Evolutionary conservation across 768 basidiomycete species (phyloP).

Genomic region (Suillus discolor): DNA sequence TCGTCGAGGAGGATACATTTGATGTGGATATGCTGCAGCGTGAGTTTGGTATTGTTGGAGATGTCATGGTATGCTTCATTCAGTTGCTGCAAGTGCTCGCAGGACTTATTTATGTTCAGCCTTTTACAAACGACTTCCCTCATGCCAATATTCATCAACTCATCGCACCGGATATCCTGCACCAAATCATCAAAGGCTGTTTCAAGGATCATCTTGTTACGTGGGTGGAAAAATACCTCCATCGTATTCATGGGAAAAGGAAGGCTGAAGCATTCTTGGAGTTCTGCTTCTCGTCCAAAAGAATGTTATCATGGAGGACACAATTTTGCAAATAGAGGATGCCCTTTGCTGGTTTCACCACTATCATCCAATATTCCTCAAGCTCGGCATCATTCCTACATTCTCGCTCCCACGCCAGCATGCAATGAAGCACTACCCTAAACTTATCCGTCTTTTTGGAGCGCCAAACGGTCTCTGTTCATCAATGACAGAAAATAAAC

Average conservation of each 20-base stretch:
- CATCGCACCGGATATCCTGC: conserved; percentile 15
- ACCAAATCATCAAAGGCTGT: conserved; percentile 16
- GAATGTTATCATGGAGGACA: too few species aligned
- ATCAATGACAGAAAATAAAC: too few species aligned
- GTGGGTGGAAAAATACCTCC: conserved; percentile 38
- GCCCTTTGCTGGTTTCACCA: too few species aligned
- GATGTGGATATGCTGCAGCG: conserved; percentile 28
- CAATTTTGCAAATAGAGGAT: too few species aligned
- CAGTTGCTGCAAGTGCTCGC: neutral
- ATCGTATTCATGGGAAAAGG: conserved; percentile 1
- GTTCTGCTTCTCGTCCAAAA: too few species aligned
- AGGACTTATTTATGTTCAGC: neutral
- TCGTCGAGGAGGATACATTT: conserved; percentile 16
- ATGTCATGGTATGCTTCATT: conserved; percentile 31
- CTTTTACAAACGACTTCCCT: neutral
- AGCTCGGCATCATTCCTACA: too few species aligned
- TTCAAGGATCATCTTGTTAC: conserved; percentile 45
- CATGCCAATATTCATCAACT: conserved; percentile 4
- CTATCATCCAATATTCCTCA: too few species aligned
- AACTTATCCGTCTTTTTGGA: too few species aligned
- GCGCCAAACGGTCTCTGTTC: too few species aligned
- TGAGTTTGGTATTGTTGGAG: conserved; percentile 34
- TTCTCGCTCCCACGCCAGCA: too few species aligned
- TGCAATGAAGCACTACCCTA: too few species aligned
- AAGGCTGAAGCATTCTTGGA: too few species aligned